These are phyloP conservation scores for Amylocarpus encephaloides DNA, from an alignment of 2,329 filamentous ascomycete genomes.

Conservation along the genomic window DNA sequence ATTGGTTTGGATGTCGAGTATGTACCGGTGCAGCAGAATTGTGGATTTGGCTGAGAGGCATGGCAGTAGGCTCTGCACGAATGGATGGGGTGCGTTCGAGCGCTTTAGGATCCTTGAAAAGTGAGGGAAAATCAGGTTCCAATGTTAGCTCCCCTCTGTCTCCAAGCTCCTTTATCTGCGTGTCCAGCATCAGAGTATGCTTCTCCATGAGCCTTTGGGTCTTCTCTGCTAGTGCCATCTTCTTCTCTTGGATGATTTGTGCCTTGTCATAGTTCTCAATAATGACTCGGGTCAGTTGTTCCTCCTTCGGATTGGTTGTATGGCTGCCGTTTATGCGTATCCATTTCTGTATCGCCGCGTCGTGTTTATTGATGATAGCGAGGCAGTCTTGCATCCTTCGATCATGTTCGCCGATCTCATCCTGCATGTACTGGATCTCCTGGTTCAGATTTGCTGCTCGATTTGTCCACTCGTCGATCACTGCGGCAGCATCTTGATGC, in stretches of 20 bases:
- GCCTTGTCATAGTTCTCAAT: constrained; percentile 61
- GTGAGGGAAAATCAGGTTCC: constrained; percentile 55
- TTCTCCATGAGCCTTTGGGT: constrained; percentile 54
- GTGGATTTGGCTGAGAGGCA: constrained; percentile 22
- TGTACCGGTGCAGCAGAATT: constrained; percentile 22
- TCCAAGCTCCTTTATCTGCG: constrained; percentile 55
- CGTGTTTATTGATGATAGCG: constrained; percentile 63
- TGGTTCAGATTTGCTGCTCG: constrained; percentile 72
- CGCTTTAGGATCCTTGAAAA: constrained; percentile 49
- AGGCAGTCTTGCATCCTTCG: constrained; percentile 62
- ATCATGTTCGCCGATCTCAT: constrained; percentile 78
- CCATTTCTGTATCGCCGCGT: constrained; percentile 72
- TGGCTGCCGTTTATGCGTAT: constrained; percentile 72
- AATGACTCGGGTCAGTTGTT: constrained; percentile 58
- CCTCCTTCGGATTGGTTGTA: constrained; percentile 69
- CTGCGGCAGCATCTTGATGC: constrained; percentile 57
- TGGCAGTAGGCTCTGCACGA: constrained; percentile 18
- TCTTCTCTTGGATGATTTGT: constrained; percentile 67
- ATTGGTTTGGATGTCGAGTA: constrained; percentile 26
- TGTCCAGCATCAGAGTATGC: constrained; percentile 56
- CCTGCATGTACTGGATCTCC: constrained; percentile 76
- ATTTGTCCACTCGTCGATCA: constrained; percentile 74
- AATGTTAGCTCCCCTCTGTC: constrained; percentile 46
- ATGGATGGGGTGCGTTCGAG: constrained; percentile 36
- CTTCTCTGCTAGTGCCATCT: constrained; percentile 63